A percentile compares a stretch with the other conserved stretches of the same genome.
Evolutionary conservation across 495 filamentous ascomycete genomes (phyloP).

Genomic region (Trichoderma asperelloides): DNA sequence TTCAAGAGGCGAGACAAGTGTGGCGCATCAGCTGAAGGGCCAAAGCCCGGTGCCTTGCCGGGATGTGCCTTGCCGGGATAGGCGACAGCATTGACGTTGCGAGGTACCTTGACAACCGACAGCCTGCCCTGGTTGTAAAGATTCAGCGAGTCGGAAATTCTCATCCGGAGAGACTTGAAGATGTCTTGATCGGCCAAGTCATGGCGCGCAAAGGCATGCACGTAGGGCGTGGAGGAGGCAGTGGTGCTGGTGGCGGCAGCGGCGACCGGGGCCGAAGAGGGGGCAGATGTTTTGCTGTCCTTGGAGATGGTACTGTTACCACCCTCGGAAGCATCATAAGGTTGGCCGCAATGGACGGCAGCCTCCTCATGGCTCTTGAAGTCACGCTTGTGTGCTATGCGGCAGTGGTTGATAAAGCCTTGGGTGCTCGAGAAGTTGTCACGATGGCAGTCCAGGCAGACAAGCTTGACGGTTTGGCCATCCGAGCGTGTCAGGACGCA

Average conservation of each 20-base stretch:
- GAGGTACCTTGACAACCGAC: conserved; percentile 33
- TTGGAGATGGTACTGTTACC: conserved; percentile 34
- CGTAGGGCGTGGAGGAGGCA: conserved; percentile 39
- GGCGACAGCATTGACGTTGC: conserved; percentile 9
- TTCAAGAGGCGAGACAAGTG: conserved; percentile 65
- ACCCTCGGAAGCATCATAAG: conserved; percentile 60
- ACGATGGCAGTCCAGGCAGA: conserved; percentile 80
- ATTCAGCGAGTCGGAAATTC: conserved; percentile 37
- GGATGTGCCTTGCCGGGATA: conserved; percentile 7
- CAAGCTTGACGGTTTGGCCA: conserved; percentile 59
- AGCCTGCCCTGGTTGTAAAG: conserved; percentile 38
- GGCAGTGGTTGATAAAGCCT: conserved; percentile 97
- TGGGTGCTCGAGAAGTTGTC: conserved; percentile 92
- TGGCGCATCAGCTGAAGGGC: conserved; percentile 60
- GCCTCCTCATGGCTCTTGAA: conserved; percentile 93
- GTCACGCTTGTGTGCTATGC: conserved; percentile 83
- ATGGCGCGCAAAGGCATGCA: conserved; percentile 61
- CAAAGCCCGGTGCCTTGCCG: conserved; percentile 27
- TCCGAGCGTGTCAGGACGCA: conserved; percentile 45
- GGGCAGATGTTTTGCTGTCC: conserved; percentile 34
- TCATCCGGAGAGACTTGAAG: conserved; percentile 38
- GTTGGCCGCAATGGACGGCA: conserved; percentile 77
- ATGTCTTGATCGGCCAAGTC: conserved; percentile 48
- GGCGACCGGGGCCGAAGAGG: not conserved
- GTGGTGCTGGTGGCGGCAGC: not conserved